A percentile compares a stretch with the other conserved stretches of the same genome.
These are phyloP conservation scores for Colletotrichum costaricense DNA, from an alignment of 2,329 filamentous ascomycete genomes.

Conservation along the genomic window DNA sequence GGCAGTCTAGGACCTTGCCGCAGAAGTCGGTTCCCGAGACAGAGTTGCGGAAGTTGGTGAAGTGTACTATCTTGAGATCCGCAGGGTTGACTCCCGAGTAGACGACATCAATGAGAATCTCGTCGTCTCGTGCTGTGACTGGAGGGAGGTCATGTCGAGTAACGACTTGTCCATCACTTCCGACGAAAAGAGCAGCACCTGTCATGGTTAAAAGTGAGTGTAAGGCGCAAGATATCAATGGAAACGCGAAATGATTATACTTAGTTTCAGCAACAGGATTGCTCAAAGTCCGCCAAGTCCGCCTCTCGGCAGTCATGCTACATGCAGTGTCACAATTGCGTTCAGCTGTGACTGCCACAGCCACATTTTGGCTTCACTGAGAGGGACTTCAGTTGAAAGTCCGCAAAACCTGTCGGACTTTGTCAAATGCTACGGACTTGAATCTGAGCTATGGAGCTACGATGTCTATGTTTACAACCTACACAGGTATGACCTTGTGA, in stretches of 20 bases:
- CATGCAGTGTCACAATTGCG: background rate
- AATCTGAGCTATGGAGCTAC: background rate
- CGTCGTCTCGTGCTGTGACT: background rate
- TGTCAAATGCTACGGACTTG: background rate
- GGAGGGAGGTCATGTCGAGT: background rate
- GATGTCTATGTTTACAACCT: background rate
- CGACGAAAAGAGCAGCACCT: background rate
- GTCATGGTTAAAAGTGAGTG: background rate
- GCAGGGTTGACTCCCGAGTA: constrained; percentile 16
- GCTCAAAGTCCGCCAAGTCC: background rate
- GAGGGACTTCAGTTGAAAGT: background rate
- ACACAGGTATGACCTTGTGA: too few species aligned
- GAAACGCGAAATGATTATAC: fast-evolving
- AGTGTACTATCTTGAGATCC: background rate
- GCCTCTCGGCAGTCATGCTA: background rate
- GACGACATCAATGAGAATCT: background rate
- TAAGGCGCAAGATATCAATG: background rate
- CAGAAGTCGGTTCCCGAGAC: background rate
- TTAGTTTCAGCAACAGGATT: background rate
- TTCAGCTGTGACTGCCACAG: background rate
- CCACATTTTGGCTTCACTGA: background rate
- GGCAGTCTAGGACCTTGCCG: background rate
- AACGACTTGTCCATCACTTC: background rate
- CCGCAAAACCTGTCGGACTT: background rate
- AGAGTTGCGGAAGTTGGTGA: background rate